A percentile compares a stretch with the other conserved stretches of the same genome.
Conservation (phyloP, 441 rosid genomes). For the Brassica balearica region DNA sequence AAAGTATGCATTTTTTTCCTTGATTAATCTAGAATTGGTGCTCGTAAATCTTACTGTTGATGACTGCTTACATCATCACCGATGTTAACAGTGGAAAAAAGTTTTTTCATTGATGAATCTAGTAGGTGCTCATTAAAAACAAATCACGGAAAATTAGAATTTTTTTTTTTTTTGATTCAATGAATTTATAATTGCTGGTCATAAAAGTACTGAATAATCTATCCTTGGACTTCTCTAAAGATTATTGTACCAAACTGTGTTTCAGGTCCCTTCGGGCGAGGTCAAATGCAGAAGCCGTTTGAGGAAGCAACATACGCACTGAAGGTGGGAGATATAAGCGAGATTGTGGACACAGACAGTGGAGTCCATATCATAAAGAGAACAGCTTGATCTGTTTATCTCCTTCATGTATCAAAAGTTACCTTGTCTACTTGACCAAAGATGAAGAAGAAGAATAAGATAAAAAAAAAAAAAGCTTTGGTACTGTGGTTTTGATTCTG, state of each 20-base stretch:
- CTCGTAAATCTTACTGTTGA: no score
- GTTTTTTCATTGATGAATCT: no score
- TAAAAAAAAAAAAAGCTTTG: conserved; percentile 6
- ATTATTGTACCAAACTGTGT: background rate
- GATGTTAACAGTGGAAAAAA: no score
- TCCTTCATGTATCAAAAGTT: conserved; percentile 19
- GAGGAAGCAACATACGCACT: conserved; percentile 83
- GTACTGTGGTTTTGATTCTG: conserved; percentile 38
- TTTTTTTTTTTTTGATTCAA: no score
- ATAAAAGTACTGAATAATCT: no score
- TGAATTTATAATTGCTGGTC: no score
- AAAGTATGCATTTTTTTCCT: no score
- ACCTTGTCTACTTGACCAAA: conserved; percentile 15
- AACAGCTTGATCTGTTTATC: conserved; percentile 61
- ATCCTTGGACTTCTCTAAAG: no score
- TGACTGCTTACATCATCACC: no score
- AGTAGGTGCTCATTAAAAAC: no score
- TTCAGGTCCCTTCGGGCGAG: conserved; percentile 84
- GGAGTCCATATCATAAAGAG: conserved; percentile 95
- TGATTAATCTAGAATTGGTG: no score
- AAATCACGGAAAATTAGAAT: no score
- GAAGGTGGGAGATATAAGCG: conserved; percentile 89
- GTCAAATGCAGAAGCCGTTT: conserved; percentile 99
- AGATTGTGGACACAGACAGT: conserved; percentile 89
- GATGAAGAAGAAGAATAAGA: conserved; percentile 19